These are phyloP conservation scores for Murraya paniculata DNA, from an alignment of 345 rosid species.

Conservation along the genomic window DNA sequence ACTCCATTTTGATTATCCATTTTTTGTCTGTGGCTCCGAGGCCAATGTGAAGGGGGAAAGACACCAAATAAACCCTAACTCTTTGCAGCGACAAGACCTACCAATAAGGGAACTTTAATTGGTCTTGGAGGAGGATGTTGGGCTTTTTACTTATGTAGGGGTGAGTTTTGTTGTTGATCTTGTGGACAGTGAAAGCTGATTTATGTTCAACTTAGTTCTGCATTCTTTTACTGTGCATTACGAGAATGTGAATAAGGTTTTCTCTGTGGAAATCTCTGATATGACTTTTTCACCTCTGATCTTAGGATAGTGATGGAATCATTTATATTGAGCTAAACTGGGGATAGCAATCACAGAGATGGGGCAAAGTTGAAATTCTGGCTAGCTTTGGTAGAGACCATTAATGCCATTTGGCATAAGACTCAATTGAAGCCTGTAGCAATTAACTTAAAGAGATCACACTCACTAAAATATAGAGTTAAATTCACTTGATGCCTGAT, in stretches of 20 bases:
- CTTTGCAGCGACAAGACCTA: background rate
- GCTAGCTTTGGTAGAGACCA: background rate
- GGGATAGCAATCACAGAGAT: background rate
- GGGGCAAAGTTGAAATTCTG: background rate
- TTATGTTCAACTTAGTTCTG: background rate
- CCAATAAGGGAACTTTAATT: background rate
- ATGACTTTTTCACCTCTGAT: background rate
- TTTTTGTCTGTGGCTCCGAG: background rate
- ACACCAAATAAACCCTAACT: background rate
- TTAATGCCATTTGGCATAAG: background rate
- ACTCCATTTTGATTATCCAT: background rate
- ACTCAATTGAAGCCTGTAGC: background rate
- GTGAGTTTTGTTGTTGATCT: background rate
- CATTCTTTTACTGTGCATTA: background rate
- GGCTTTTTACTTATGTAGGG: background rate
- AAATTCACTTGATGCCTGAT: background rate
- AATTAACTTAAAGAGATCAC: background rate
- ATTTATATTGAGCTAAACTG: background rate
- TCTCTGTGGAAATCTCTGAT: background rate
- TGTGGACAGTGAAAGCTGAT: background rate
- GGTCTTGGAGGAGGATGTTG: background rate
- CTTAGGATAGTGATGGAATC: background rate
- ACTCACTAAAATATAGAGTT: background rate
- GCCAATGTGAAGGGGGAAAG: background rate
- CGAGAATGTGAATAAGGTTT: background rate